phyloP scores from a whole-genome alignment of 176 grass and related monocot genomes.

The Lolium perenne region DNA sequence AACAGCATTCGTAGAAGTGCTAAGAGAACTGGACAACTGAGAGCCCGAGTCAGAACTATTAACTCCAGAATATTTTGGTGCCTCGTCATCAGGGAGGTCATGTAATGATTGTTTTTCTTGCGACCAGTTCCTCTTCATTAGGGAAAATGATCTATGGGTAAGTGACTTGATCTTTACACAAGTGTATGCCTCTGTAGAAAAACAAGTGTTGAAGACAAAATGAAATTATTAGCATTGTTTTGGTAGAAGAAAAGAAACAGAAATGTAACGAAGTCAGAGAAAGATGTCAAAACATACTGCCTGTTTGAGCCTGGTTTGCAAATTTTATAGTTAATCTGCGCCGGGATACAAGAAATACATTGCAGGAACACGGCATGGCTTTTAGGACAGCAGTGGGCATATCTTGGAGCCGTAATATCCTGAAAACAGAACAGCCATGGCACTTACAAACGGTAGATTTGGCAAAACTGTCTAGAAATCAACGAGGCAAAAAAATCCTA shows the following conservation, averaged over 20 bases:
- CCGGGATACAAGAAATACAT: slow-evolving; percentile 76
- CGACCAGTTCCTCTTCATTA: slow-evolving; percentile 48
- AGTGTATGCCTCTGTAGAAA: slow-evolving; percentile 56
- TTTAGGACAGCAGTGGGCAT: slow-evolving; percentile 59
- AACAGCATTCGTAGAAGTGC: slow-evolving; percentile 42
- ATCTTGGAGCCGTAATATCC: slow-evolving; percentile 65
- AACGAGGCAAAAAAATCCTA: not conserved
- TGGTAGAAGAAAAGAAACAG: slow-evolving; percentile 5
- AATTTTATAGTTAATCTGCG: slow-evolving; percentile 66
- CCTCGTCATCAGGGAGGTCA: slow-evolving; percentile 38
- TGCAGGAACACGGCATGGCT: slow-evolving; percentile 65
- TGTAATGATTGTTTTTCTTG: slow-evolving; percentile 50
- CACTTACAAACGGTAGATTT: slow-evolving; percentile 31
- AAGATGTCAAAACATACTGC: slow-evolving; percentile 53
- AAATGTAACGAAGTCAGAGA: slow-evolving; percentile 30
- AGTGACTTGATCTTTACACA: slow-evolving; percentile 50
- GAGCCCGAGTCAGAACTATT: slow-evolving; percentile 32
- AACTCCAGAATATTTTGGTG: slow-evolving; percentile 40
- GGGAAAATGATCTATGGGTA: slow-evolving; percentile 56
- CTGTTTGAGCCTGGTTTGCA: slow-evolving; percentile 45
- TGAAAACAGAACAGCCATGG: slow-evolving; percentile 51
- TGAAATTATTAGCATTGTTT: not conserved
- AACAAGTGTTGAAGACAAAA: not conserved
- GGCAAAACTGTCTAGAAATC: not conserved
- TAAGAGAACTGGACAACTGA: slow-evolving; percentile 37